phyloP scores from a whole-genome alignment of 225 moss, liverwort and hornwort species.

The Rhytidiadelphus loreus region DNA sequence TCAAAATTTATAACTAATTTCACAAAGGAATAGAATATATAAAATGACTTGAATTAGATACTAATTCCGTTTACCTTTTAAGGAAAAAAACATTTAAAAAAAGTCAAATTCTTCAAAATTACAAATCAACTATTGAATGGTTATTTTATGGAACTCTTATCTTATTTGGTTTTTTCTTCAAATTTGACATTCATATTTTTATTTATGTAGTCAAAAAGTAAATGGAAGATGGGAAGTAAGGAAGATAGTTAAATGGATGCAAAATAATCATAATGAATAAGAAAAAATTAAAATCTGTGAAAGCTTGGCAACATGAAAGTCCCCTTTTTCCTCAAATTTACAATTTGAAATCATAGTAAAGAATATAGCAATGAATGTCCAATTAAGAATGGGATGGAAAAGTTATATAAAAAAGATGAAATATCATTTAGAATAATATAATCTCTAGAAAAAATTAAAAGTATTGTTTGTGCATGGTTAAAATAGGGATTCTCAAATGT shows the following conservation, averaged over 20 bases:
- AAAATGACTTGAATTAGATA: not conserved
- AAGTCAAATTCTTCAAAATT: not conserved
- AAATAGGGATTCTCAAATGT: not conserved
- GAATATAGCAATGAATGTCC: not conserved
- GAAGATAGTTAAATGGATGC: not conserved
- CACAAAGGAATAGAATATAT: not conserved
- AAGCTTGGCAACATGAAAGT: not conserved
- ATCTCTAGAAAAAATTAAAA: not conserved
- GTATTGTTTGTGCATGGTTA: too few relatives aligned
- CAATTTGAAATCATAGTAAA: not conserved
- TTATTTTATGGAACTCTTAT: not conserved
- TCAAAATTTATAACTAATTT: not conserved
- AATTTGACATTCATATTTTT: not conserved
- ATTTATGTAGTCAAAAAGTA: not conserved
- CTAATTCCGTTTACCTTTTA: accelerated
- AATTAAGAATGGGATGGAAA: not conserved
- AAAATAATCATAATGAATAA: not conserved
- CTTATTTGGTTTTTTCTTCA: not conserved
- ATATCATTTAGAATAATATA: not conserved
- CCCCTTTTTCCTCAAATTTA: not conserved
- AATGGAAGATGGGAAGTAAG: too few relatives aligned
- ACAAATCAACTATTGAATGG: not conserved
- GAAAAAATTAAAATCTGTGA: not conserved
- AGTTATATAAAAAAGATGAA: not conserved
- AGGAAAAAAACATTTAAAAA: not conserved